Evolutionary conservation across 208 protist genomes (phyloP).

Genomic region (Trypanosoma platydactyli): DNA sequence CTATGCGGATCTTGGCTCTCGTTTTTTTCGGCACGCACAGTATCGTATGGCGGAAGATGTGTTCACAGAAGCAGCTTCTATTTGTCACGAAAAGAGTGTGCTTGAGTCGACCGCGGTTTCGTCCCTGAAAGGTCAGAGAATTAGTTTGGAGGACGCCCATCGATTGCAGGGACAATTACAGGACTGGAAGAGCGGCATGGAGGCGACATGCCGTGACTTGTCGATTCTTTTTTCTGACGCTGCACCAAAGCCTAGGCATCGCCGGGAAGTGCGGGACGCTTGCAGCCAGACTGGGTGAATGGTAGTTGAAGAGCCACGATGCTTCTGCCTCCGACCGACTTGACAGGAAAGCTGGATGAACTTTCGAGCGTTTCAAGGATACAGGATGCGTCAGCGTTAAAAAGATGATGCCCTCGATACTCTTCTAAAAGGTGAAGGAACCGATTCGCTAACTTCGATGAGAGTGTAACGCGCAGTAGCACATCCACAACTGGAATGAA

Average conservation of each 20-base stretch:
- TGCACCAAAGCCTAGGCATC: not conserved
- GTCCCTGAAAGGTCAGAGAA: not conserved
- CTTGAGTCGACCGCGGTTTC: not conserved
- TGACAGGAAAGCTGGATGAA: not conserved
- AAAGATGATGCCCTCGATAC: constrained; percentile 16
- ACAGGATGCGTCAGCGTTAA: constrained; percentile 7
- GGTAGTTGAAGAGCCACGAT: not conserved
- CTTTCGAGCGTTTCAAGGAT: not conserved
- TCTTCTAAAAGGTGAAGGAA: not conserved
- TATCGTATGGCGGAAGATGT: constrained; percentile 7
- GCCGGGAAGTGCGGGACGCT: constrained; percentile 1
- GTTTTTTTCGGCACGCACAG: constrained; percentile 16
- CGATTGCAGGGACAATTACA: constrained; percentile 4
- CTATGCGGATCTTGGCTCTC: constrained; percentile 18
- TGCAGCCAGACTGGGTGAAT: not conserved
- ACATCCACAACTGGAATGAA: too few relatives aligned
- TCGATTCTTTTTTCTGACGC: constrained; percentile 3
- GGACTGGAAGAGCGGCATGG: constrained; percentile 2
- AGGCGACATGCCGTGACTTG: constrained; percentile 3
- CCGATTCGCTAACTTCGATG: too few relatives aligned
- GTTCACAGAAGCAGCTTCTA: constrained; percentile 9
- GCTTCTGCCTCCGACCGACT: not conserved
- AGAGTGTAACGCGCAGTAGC: too few relatives aligned
- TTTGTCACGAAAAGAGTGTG: constrained; percentile 4
- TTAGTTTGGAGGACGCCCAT: not conserved